These are phyloP conservation scores for Fusarium mundagurra DNA, from an alignment of 2,329 filamentous ascomycete species.

Conservation along the genomic window DNA sequence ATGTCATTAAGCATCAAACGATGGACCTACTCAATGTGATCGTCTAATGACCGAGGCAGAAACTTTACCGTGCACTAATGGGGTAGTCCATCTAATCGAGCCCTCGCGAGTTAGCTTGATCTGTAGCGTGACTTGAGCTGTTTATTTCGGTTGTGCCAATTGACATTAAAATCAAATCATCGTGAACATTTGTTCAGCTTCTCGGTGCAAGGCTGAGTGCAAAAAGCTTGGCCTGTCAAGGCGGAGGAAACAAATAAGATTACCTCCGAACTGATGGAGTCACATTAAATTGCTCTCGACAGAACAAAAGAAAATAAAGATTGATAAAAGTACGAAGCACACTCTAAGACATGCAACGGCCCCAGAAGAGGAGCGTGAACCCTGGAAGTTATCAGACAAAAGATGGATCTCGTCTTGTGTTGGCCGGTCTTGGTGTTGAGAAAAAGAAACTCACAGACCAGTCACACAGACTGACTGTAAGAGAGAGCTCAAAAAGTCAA, in stretches of 20 bases:
- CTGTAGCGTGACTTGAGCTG: not conserved
- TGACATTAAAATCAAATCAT: not conserved
- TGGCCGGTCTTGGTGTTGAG: constrained; percentile 13
- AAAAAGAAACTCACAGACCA: not conserved
- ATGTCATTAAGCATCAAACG: constrained; percentile 18
- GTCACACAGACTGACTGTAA: not conserved
- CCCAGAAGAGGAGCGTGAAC: constrained; percentile 7
- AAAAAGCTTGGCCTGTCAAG: constrained; percentile 1
- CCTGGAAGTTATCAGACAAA: not conserved
- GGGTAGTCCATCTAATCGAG: not conserved
- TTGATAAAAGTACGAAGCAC: not conserved
- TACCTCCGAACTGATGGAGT: not conserved
- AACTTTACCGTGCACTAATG: not conserved
- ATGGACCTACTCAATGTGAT: constrained; percentile 6
- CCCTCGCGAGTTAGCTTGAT: constrained; percentile 2
- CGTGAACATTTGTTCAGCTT: not conserved
- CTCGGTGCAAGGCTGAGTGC: not conserved
- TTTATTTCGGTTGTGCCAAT: not conserved
- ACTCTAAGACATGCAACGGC: not conserved
- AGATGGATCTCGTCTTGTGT: constrained; percentile 5
- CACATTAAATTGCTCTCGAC: constrained; percentile 1
- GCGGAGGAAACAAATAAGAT: constrained; percentile 8
- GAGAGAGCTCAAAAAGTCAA: not conserved
- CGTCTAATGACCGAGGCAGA: constrained; percentile 14
- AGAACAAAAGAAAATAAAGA: not conserved